Evolutionary conservation across 1,139 yeast species (phyloP).

Genomic region (Groenewaldozyma auringiensis): DNA sequence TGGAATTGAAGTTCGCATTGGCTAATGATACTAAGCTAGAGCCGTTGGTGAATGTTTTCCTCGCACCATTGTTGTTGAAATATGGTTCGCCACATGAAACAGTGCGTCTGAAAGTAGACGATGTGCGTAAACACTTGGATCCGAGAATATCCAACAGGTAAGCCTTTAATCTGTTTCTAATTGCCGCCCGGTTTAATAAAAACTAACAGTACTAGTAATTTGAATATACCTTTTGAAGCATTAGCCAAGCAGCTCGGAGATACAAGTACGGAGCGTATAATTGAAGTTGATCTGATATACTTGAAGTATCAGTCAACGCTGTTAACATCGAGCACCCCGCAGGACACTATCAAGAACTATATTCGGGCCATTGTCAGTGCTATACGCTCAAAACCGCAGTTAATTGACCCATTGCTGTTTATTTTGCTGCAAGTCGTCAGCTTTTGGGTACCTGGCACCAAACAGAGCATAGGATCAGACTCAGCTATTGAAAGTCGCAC

Average conservation of each 20-base stretch:
- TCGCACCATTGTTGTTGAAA: conserved; percentile 73
- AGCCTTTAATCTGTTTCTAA: conserved; percentile 8
- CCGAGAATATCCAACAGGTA: conserved; percentile 56
- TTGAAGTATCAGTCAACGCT: not conserved
- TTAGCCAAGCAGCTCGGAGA: conserved; percentile 50
- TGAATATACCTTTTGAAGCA: conserved; percentile 44
- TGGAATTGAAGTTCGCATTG: conserved; percentile 75
- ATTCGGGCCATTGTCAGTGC: not conserved
- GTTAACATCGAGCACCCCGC: not conserved
- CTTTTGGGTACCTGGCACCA: not conserved
- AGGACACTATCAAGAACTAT: not conserved
- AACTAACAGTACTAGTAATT: not conserved
- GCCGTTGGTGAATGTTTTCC: conserved; percentile 49
- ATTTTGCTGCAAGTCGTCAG: not conserved
- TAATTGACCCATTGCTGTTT: not conserved
- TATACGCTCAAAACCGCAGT: not conserved
- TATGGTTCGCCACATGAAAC: conserved; percentile 60
- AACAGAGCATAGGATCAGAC: not conserved
- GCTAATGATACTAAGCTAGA: conserved; percentile 67
- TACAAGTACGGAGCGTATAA: not conserved
- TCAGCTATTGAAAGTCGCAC: not conserved
- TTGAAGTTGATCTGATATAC: not conserved
- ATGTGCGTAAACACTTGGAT: conserved; percentile 57
- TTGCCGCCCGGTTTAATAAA: not conserved
- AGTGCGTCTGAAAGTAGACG: conserved; percentile 64